Conservation (phyloP, 805 yeast genomes). For the Huiozyma naganishii region DNA sequence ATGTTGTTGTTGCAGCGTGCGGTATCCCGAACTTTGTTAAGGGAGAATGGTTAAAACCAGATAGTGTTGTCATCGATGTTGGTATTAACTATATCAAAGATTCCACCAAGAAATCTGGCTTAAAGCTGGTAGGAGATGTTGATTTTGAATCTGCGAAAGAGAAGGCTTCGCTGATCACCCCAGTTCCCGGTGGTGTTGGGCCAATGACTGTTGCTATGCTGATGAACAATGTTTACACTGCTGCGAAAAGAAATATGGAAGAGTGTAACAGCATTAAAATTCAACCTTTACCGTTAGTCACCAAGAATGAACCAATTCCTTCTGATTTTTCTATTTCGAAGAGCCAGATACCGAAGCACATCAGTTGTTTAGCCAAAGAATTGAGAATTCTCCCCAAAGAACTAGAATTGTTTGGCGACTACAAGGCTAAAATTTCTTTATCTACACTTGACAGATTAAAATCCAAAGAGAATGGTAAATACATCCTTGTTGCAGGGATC, state of each 20-base stretch:
- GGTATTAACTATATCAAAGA: slow-evolving; percentile 89
- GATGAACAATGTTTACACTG: slow-evolving; percentile 66
- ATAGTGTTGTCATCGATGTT: slow-evolving; percentile 82
- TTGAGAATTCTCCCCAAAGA: slow-evolving; percentile 70
- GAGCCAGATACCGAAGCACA: slow-evolving; percentile 77
- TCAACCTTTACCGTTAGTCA: slow-evolving; percentile 45
- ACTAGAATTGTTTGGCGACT: slow-evolving; percentile 79
- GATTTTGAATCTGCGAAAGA: slow-evolving; percentile 60
- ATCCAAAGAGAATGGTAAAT: slow-evolving; percentile 61
- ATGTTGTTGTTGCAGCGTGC: slow-evolving; percentile 79
- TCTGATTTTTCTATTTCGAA: slow-evolving; percentile 86
- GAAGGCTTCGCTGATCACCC: slow-evolving; percentile 65
- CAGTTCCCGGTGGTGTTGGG: slow-evolving; percentile 99
- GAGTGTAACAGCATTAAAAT: slow-evolving; percentile 33
- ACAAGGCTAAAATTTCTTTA: slow-evolving; percentile 79
- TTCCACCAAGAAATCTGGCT: slow-evolving; percentile 62
- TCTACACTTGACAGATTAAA: slow-evolving; percentile 59
- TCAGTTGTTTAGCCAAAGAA: slow-evolving; percentile 65
- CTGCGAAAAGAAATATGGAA: slow-evolving; percentile 53
- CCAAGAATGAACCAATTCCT: slow-evolving; percentile 60
- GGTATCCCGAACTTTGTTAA: slow-evolving; percentile 78
- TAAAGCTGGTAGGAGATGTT: slow-evolving; percentile 87
- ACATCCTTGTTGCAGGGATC: slow-evolving; percentile 89
- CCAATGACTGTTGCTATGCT: slow-evolving; percentile 99
- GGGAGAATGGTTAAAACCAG: slow-evolving; percentile 81